A percentile compares a stretch with the other conserved stretches of the same genome.
Evolutionary conservation across 805 yeast species (phyloP).

Genomic region (Candida arabinofermentans): DNA sequence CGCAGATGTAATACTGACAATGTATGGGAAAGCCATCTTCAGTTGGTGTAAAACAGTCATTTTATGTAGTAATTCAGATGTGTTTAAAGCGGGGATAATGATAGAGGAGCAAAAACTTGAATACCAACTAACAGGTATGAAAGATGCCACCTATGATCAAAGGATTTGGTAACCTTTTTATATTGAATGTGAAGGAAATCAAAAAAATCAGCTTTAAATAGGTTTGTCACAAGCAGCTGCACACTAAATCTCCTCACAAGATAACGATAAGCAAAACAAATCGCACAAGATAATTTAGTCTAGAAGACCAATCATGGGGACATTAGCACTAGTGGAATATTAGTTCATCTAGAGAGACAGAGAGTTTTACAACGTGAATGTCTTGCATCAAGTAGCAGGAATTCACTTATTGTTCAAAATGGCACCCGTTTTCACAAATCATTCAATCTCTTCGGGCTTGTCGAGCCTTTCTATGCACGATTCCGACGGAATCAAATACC

Average conservation of each 20-base stretch:
- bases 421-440: background rate
- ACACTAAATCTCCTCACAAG: background rate
- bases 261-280: background rate
- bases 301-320: background rate
- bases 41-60: background rate
- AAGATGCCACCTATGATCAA: background rate
- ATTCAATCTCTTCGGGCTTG: background rate
- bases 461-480: background rate
- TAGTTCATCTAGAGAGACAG: background rate
- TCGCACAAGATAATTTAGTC: background rate
- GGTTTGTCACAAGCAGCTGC: background rate
- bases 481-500: background rate
- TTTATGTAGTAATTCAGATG: background rate
- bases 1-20: constrained; percentile 2
- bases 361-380: background rate
- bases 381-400: background rate
- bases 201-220: background rate
- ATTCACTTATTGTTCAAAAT: background rate
- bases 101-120: background rate
- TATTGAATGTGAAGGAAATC: background rate
- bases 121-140: background rate
- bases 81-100: background rate
- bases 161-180: background rate
- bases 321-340: background rate
- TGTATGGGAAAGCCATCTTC: constrained; percentile 1